These are phyloP conservation scores for Casuarina equisetifolia DNA, from an alignment of 306 rosid genomes.

Conservation along the genomic window DNA sequence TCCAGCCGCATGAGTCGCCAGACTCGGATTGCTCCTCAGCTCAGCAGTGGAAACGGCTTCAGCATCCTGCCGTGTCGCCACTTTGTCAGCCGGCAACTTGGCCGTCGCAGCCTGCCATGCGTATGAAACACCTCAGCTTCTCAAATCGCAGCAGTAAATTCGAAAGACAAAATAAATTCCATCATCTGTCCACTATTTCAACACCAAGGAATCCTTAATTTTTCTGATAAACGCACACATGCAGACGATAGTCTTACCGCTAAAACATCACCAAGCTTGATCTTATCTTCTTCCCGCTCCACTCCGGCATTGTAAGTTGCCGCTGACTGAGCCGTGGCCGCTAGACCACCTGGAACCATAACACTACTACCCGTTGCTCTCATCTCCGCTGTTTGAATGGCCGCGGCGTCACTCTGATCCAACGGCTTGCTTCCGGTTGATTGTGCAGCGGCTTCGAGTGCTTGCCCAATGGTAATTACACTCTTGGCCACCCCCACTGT, in stretches of 20 bases:
- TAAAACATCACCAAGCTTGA: constrained; percentile 54
- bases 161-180: no score
- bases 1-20: constrained; percentile 49
- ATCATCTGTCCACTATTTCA: not conserved
- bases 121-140: no score
- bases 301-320: constrained; percentile 46
- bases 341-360: constrained; percentile 50
- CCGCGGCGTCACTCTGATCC: constrained; percentile 59
- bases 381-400: constrained; percentile 74
- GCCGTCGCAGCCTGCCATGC: constrained; percentile 40
- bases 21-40: constrained; percentile 48
- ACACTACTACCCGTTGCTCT: constrained; percentile 56
- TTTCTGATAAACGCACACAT: not conserved
- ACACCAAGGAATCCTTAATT: not conserved
- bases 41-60: constrained; percentile 64
- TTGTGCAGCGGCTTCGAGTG: constrained; percentile 61
- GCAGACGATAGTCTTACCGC: constrained; percentile 4
- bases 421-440: constrained; percentile 52
- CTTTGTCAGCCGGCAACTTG: constrained; percentile 54
- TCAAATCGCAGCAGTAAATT: no score
- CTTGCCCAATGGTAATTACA: constrained; percentile 67
- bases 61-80: constrained; percentile 51
- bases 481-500: constrained; percentile 8
- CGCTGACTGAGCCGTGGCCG: constrained; percentile 58
- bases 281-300: constrained; percentile 40